Evolutionary conservation across 2,329 filamentous ascomycete genomes (phyloP).

Genomic region (Phaeophleospora eucalypticola): DNA sequence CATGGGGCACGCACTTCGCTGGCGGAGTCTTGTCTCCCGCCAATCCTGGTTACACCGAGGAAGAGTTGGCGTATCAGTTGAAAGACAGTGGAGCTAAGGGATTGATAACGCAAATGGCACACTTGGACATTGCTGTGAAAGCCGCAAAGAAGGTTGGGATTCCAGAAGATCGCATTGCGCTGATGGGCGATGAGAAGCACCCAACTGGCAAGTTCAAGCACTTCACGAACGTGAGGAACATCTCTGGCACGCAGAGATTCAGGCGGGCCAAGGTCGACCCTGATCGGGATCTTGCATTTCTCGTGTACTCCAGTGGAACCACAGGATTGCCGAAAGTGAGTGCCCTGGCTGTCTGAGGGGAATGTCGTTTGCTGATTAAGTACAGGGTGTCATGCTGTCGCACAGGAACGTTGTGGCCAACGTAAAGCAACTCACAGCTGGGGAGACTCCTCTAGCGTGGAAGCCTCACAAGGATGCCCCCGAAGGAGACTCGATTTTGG

Average conservation of each 20-base stretch:
- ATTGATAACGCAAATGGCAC: conserved; percentile 66
- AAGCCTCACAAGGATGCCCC: conserved; percentile 43
- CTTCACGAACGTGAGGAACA: conserved; percentile 66
- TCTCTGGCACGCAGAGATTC: conserved; percentile 55
- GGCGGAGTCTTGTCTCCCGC: conserved; percentile 78
- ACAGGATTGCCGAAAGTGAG: conserved; percentile 64
- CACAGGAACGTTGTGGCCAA: conserved; percentile 82
- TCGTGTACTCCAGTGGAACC: conserved; percentile 86
- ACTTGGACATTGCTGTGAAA: conserved; percentile 60
- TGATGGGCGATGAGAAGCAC: conserved; percentile 69
- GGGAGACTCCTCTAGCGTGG: conserved; percentile 49
- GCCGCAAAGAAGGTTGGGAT: conserved; percentile 70
- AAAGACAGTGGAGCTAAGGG: conserved; percentile 71
- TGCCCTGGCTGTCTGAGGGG: no score
- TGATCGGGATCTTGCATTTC: conserved; percentile 69
- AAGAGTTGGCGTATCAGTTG: conserved; percentile 81
- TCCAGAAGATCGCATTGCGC: conserved; percentile 64
- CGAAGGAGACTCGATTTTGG: conserved; percentile 67
- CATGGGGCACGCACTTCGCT: conserved; percentile 76
- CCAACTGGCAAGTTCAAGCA: conserved; percentile 60
- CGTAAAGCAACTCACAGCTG: conserved; percentile 40
- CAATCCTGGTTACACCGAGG: conserved; percentile 78
- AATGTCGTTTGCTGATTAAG: conserved; percentile 40
- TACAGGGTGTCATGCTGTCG: conserved; percentile 74
- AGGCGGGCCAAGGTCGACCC: conserved; percentile 61